Conservation (phyloP, 2,329 filamentous ascomycete genomes). For the Mycocentrospora acerina region DNA sequence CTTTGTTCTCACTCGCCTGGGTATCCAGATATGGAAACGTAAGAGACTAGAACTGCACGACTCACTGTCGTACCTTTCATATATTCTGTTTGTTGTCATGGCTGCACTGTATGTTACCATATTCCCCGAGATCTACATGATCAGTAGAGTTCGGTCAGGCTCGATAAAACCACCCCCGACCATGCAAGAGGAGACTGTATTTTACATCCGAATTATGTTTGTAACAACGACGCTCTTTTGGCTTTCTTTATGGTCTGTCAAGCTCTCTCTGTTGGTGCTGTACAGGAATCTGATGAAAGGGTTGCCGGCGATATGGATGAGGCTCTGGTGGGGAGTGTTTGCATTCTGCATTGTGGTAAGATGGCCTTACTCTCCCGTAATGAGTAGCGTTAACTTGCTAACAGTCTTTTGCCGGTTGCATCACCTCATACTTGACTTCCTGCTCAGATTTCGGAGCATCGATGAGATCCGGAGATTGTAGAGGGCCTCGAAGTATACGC, state of each 20-base stretch:
- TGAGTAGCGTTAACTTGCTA: too few relatives aligned
- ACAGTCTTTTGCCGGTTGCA: slow-evolving; percentile 40
- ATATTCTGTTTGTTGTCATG: slow-evolving; percentile 28
- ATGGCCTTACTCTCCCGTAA: neutral
- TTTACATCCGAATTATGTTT: slow-evolving; percentile 42
- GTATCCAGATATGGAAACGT: slow-evolving; percentile 5
- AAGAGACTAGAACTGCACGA: slow-evolving; percentile 5
- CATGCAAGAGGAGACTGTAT: slow-evolving; percentile 29
- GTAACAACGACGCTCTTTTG: slow-evolving; percentile 42
- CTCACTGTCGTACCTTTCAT: slow-evolving; percentile 22
- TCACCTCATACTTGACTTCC: slow-evolving; percentile 27
- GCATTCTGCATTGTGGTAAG: slow-evolving; percentile 37
- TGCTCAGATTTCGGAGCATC: slow-evolving; percentile 38
- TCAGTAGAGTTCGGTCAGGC: slow-evolving; percentile 24
- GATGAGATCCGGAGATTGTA: slow-evolving; percentile 35
- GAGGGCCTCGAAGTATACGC: slow-evolving; percentile 22
- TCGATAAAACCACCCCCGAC: slow-evolving; percentile 23
- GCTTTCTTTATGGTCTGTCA: slow-evolving; percentile 43
- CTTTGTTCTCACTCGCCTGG: slow-evolving; percentile 9
- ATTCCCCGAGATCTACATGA: slow-evolving; percentile 31
- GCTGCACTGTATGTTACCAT: slow-evolving; percentile 35
- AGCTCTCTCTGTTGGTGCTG: slow-evolving; percentile 42
- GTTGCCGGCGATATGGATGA: slow-evolving; percentile 25
- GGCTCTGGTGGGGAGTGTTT: slow-evolving; percentile 41
- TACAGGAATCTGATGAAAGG: slow-evolving; percentile 41